Base-by-base conservation (phyloP, 352 stramenopile species). In the Elongisporangium senticosum region DNA sequence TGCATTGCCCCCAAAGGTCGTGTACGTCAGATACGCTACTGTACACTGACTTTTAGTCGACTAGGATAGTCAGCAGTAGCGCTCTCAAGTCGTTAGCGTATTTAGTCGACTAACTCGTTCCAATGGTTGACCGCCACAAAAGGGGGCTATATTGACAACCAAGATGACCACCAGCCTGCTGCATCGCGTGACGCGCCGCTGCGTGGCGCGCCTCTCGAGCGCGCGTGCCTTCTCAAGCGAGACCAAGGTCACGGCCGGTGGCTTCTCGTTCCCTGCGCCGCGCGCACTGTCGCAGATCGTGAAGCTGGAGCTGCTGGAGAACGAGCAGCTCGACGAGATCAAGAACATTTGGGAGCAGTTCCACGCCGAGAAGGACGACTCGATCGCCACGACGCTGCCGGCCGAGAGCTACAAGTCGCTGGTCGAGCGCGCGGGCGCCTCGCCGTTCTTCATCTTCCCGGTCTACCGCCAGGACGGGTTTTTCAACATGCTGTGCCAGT, bases 401-500 rank as follows among this genome's bases (percentile, higher is more conserved):
- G 62, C 63, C 24, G 59, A 56, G 7, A 63, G 71, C 51, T 90
- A 82, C 56, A 64, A 77, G 22, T 47, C 55, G 8, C 59, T 95
- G 6, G 69, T 78, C 49, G 61, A 74, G 51, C 83, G 86, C 20
- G 83, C 80, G 0, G 65, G 69, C 23, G 57, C 64, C 5, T 81
- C 83, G 19, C 83, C 84, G 2, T 92, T 79, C 65, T 93, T 92
- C 55, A 65, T 96, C 33, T 83, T 94, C 51, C 87, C 87, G 3
- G 87, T 96, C 53, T 90, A 90, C 49, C 86, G 86, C 56, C 74
- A 95, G 58, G 77, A 83, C 0, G 86, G 86, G 2, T 95, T 89
- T 58, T 94, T 96, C 74, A 94, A 90, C 59, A 89, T 96, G 79
- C 55, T 96, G 55, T 91, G 79, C 53, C 87, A 96, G 68, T 94